phyloP scores from a whole-genome alignment of 352 stramenopile genomes.

The Globisporangium recalcitrans region DNA sequence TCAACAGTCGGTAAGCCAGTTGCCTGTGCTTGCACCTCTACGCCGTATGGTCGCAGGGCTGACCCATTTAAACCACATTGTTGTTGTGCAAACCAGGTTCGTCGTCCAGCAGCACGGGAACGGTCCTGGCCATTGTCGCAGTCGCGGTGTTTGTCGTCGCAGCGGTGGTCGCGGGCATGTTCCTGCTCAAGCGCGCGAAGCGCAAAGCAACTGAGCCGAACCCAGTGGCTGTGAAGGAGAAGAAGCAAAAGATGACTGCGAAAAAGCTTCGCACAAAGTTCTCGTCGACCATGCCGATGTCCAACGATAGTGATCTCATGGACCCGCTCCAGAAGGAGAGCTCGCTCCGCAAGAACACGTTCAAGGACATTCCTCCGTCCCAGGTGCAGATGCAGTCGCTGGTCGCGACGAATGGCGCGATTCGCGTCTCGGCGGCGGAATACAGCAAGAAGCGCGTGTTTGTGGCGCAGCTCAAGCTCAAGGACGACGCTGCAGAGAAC shows the following conservation, averaged over 20 bases:
- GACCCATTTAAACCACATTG: not conserved
- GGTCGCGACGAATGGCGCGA: conserved; percentile 38
- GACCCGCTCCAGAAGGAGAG: conserved; percentile 25
- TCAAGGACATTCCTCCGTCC: conserved; percentile 41
- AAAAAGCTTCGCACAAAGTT: conserved; percentile 29
- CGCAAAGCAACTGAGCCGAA: conserved; percentile 34
- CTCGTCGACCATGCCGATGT: conserved; percentile 18
- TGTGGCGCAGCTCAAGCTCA: conserved; percentile 46
- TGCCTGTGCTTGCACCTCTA: no score
- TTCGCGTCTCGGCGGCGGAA: conserved; percentile 42
- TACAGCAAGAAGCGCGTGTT: conserved; percentile 49
- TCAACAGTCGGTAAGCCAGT: conserved; percentile 22
- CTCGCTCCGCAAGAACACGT: conserved; percentile 46
- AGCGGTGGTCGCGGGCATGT: conserved; percentile 37
- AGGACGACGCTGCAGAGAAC: conserved; percentile 47
- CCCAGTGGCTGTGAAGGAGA: conserved; percentile 21
- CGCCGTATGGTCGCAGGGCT: not conserved
- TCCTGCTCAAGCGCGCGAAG: conserved; percentile 57
- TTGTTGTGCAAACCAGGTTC: not conserved
- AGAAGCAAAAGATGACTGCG: conserved; percentile 34
- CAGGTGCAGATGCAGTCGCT: conserved; percentile 38
- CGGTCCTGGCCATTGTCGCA: conserved; percentile 37
- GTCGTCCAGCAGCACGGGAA: conserved; percentile 16
- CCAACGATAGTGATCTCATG: conserved; percentile 28
- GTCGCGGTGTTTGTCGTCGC: conserved; percentile 41